Percentiles rank a stretch among this genome's conserved stretches.
Evolutionary conservation across 2,329 filamentous ascomycete genomes (phyloP).

Genomic region (Talaromyces sp.): DNA sequence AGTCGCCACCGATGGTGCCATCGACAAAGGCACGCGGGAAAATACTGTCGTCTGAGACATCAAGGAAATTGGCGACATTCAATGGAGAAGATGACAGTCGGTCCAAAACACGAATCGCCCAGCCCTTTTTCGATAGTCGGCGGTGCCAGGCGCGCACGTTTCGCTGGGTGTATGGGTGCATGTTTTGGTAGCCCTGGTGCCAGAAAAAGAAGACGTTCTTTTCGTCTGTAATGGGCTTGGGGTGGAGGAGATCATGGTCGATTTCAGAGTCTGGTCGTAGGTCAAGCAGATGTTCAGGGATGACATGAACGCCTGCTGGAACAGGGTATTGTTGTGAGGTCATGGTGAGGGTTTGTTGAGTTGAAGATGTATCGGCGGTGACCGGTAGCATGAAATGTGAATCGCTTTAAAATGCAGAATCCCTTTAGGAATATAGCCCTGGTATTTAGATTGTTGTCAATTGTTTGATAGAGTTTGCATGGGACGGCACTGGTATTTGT

Average conservation of each 20-base stretch:
- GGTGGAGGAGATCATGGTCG: constrained; percentile 39
- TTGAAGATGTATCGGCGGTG: not conserved
- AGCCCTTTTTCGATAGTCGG: constrained; percentile 48
- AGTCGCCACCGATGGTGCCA: constrained; percentile 46
- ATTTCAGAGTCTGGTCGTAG: constrained; percentile 44
- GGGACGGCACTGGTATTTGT: not conserved
- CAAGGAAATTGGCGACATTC: constrained; percentile 48
- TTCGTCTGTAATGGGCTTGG: constrained; percentile 33
- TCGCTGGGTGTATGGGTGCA: constrained; percentile 50
- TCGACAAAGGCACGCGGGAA: constrained; percentile 50
- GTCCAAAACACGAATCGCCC: constrained; percentile 51
- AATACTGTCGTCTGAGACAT: constrained; percentile 36
- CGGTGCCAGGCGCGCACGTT: constrained; percentile 52
- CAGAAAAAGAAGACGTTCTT: constrained; percentile 59
- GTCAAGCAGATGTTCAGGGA: constrained; percentile 40
- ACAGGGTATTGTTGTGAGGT: constrained; percentile 10
- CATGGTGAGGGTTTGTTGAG: not conserved
- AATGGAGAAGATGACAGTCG: constrained; percentile 39
- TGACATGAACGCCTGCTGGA: constrained; percentile 38
- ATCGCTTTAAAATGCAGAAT: not conserved
- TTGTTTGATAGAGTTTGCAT: not conserved
- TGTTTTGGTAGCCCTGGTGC: constrained; percentile 45
- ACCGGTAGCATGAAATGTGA: not conserved
- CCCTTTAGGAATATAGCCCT: not conserved
- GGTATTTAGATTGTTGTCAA: too few relatives aligned